Percentiles rank a stretch among this genome's conserved stretches.
Evolutionary conservation across 768 basidiomycete genomes (phyloP).

Genomic region (Lentinula aciculospora): DNA sequence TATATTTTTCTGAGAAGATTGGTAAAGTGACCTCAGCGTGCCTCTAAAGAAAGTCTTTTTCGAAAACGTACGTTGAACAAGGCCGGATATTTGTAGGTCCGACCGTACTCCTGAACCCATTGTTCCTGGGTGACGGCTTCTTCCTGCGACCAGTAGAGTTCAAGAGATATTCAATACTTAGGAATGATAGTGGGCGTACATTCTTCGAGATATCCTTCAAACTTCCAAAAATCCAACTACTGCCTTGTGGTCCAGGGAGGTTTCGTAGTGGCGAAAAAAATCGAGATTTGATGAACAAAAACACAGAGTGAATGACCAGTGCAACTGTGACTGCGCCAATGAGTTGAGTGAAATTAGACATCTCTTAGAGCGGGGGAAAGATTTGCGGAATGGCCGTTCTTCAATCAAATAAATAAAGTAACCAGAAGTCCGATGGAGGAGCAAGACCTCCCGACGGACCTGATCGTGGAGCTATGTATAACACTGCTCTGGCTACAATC

Average conservation of each 20-base stretch:
- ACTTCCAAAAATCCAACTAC: slow-evolving; percentile 28
- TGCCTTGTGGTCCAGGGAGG: slow-evolving; percentile 30
- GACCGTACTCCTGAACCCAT: slow-evolving; percentile 33
- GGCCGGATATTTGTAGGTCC: slow-evolving; percentile 23
- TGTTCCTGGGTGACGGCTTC: slow-evolving; percentile 18
- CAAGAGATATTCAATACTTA: neutral
- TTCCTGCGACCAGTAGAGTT: slow-evolving; percentile 3
- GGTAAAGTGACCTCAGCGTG: no score
- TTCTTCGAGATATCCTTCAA: slow-evolving; percentile 19
- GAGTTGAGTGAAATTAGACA: neutral
- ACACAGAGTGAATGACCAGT: neutral
- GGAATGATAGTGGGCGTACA: slow-evolving; percentile 10
- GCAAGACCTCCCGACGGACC: no score
- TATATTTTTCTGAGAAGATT: slow-evolving; percentile 20
- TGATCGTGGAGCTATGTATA: no score
- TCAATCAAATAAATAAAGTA: no score
- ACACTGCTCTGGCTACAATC: no score
- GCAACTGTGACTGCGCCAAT: neutral
- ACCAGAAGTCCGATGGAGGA: no score
- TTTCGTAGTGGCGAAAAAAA: slow-evolving; percentile 15
- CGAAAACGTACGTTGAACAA: slow-evolving; percentile 27
- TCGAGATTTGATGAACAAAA: neutral
- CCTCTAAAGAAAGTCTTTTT: no score
- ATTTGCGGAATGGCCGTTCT: neutral
- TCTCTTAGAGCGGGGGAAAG: neutral